Conservation (phyloP, 164 flowering plant genomes). For the Warburgia ugandensis region DNA sequence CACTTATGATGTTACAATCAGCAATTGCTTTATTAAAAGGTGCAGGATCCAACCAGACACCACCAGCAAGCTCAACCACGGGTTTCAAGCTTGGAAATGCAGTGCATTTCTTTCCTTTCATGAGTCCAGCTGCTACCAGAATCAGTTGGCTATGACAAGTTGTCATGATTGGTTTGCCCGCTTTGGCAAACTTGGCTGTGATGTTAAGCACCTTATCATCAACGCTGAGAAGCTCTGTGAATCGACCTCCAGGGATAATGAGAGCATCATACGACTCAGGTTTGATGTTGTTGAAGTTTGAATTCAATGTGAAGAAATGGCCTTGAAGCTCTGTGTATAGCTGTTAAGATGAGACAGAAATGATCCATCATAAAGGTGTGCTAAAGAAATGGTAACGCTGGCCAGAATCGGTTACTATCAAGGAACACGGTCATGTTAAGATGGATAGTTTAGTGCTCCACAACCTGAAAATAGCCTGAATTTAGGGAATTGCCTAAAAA, state of each 20-base stretch:
- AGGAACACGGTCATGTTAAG: no score
- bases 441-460: no score
- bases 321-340: constrained; percentile 29
- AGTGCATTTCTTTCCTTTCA: constrained; percentile 24
- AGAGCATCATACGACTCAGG: constrained; percentile 21
- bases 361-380: not conserved
- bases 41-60: constrained; percentile 26
- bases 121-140: constrained; percentile 20
- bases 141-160: constrained; percentile 32
- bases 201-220: constrained; percentile 18
- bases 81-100: constrained; percentile 28
- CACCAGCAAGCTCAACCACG: constrained; percentile 22
- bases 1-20: constrained; percentile 23
- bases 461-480: no score
- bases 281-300: constrained; percentile 10
- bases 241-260: constrained; percentile 30
- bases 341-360: constrained; percentile 7
- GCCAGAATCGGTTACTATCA: no score
- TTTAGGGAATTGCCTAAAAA: no score
- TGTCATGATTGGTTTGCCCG: constrained; percentile 20
- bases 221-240: constrained; percentile 22
- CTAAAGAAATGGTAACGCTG: no score
- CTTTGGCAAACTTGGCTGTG: constrained; percentile 11
- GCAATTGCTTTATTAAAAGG: constrained; percentile 18
- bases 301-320: constrained; percentile 20